These are phyloP conservation scores for Oryza meyeriana DNA, from an alignment of 176 grass and related monocot species.

Conservation along the genomic window DNA sequence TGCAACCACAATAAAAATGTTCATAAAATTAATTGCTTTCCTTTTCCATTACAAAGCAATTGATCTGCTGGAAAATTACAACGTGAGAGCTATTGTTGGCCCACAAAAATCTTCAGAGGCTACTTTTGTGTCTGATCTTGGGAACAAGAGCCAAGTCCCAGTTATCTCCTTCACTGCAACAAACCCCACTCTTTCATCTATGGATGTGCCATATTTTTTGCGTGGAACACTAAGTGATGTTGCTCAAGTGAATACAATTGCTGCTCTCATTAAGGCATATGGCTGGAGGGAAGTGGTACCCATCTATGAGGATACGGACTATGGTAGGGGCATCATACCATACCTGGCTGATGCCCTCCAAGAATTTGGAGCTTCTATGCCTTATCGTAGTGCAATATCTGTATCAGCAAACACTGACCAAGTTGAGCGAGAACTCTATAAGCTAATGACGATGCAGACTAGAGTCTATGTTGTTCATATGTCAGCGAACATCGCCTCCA, in stretches of 20 bases:
- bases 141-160: slow-evolving; percentile 46
- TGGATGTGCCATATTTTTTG: slow-evolving; percentile 37
- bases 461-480: slow-evolving; percentile 63
- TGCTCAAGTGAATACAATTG: slow-evolving; percentile 36
- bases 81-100: slow-evolving; percentile 49
- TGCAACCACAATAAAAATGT: background rate
- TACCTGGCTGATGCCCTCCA: slow-evolving; percentile 54
- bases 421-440: slow-evolving; percentile 30
- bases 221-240: slow-evolving; percentile 43
- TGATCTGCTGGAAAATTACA: slow-evolving; percentile 41
- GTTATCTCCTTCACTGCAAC: slow-evolving; percentile 62
- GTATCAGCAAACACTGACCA: slow-evolving; percentile 17
- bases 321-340: slow-evolving; percentile 51
- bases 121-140: slow-evolving; percentile 44
- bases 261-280: slow-evolving; percentile 43
- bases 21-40: background rate
- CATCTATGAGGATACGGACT: slow-evolving; percentile 56
- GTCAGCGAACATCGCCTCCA: slow-evolving; percentile 18
- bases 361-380: slow-evolving; percentile 29
- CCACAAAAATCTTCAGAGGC: slow-evolving; percentile 50
- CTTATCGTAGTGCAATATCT: slow-evolving; percentile 39
- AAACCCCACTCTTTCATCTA: slow-evolving; percentile 38
- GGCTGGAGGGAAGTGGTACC: slow-evolving; percentile 51
- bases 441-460: slow-evolving; percentile 48
- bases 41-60: slow-evolving; percentile 29